These are phyloP conservation scores for Ceratocystis alfenasii DNA, from an alignment of 2,329 filamentous ascomycete genomes.

Conservation along the genomic window DNA sequence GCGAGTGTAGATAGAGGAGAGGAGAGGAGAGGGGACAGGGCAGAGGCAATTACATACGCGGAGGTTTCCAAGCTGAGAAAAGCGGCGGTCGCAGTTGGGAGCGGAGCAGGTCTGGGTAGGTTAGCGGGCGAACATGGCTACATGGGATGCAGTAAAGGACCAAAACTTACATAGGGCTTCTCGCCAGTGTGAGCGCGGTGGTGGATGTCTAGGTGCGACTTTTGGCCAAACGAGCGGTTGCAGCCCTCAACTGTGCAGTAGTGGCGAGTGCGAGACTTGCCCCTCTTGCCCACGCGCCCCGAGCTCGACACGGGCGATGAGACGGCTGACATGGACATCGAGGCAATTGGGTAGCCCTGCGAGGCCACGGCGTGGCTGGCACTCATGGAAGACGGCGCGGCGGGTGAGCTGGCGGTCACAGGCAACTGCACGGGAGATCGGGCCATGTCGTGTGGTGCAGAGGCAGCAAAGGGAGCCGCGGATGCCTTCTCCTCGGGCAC, in stretches of 20 bases:
- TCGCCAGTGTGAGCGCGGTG: conserved; percentile 76
- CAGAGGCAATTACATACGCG: conserved; percentile 44
- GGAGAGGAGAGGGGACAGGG: not conserved
- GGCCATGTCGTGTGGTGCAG: conserved; percentile 17
- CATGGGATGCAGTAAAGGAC: not conserved
- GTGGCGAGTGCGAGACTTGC: conserved; percentile 29
- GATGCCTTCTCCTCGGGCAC: conserved; percentile 34
- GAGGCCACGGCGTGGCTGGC: not conserved
- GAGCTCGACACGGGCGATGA: not conserved
- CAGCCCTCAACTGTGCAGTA: conserved; percentile 63
- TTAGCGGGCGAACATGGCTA: conserved; percentile 25
- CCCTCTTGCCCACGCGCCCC: not conserved
- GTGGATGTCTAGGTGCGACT: conserved; percentile 88
- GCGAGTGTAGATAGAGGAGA: not conserved
- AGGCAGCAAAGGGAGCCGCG: conserved; percentile 19
- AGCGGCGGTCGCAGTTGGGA: conserved; percentile 61
- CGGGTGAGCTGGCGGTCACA: not conserved
- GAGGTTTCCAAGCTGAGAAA: conserved; percentile 83
- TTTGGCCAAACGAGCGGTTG: conserved; percentile 74
- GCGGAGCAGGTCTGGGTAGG: conserved; percentile 50
- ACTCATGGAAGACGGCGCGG: not conserved
- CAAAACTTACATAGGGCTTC: conserved; percentile 65
- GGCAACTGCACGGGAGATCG: not conserved
- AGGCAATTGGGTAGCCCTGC: conserved; percentile 11
- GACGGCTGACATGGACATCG: conserved; percentile 5